Conservation (phyloP, 441 rosid genomes). For the Arabidopsis hybrid region DNA sequence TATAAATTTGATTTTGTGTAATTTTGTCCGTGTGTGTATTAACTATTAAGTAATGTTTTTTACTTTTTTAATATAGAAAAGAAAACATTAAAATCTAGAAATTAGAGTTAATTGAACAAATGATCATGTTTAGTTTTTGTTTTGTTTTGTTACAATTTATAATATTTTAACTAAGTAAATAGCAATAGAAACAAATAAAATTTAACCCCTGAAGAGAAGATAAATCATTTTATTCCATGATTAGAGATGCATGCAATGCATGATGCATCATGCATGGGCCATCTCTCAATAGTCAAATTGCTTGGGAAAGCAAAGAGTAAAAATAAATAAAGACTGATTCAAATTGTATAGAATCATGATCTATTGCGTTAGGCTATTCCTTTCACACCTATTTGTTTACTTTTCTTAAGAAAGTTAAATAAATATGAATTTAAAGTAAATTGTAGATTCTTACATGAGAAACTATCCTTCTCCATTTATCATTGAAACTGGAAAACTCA, state of each 20-base stretch:
- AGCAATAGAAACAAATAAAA: neutral
- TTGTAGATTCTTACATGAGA: neutral
- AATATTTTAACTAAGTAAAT: too few species aligned
- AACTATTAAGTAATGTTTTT: neutral
- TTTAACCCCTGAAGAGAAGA: neutral
- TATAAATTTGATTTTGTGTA: neutral
- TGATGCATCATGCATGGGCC: neutral
- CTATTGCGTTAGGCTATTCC: neutral
- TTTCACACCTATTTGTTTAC: neutral
- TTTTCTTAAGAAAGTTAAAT: neutral
- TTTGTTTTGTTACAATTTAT: neutral
- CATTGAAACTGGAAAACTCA: neutral
- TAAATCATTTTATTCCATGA: neutral
- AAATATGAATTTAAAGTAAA: neutral
- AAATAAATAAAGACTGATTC: neutral
- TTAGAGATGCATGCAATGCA: conserved; percentile 6
- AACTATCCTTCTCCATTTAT: neutral
- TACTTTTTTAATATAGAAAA: neutral
- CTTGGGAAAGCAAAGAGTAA: neutral
- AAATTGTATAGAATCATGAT: neutral
- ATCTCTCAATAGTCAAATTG: conserved; percentile 1
- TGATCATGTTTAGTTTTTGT: neutral
- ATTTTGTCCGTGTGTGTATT: neutral
- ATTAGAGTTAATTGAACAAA: neutral
- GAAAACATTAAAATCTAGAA: neutral